phyloP scores from a whole-genome alignment of 768 basidiomycete genomes.

The Boletus reticuloceps region DNA sequence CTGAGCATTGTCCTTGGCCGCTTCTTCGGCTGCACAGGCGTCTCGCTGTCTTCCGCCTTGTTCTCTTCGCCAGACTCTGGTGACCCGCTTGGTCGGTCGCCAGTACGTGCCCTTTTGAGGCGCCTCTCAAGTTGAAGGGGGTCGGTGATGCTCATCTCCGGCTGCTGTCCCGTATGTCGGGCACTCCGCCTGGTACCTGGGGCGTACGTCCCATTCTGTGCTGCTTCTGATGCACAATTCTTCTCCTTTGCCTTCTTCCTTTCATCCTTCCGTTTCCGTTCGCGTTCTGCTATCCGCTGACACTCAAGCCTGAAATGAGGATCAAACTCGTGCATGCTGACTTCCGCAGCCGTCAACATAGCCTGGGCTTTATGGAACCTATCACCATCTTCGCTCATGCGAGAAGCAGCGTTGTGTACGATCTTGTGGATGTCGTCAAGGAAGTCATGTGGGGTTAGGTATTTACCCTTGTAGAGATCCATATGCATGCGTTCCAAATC shows the following conservation, averaged over 20 bases:
- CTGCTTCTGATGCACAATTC: constrained; percentile 19
- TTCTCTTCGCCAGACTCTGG: constrained; percentile 47
- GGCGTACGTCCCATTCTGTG: constrained; percentile 34
- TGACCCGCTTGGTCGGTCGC: constrained; percentile 50
- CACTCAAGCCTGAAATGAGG: constrained; percentile 77
- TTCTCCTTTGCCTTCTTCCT: constrained; percentile 37
- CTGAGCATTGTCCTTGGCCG: constrained; percentile 45
- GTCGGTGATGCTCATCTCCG: constrained; percentile 73
- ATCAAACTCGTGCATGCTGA: constrained; percentile 86
- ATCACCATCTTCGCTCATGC: constrained; percentile 64
- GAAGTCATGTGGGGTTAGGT: constrained; percentile 87
- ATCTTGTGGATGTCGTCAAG: constrained; percentile 80
- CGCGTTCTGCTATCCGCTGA: constrained; percentile 78
- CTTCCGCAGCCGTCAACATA: constrained; percentile 83
- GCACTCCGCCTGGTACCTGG: constrained; percentile 68
- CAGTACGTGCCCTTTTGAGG: constrained; percentile 68
- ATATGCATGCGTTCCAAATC: constrained; percentile 90
- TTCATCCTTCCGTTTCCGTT: constrained; percentile 64
- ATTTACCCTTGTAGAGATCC: constrained; percentile 79
- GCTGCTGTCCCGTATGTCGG: constrained; percentile 67
- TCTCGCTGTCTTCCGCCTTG: constrained; percentile 38
- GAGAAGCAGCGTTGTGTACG: constrained; percentile 66
- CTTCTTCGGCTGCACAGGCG: constrained; percentile 47
- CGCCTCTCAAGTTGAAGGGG: constrained; percentile 71
- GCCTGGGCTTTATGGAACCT: constrained; percentile 79